Conservation (phyloP, 768 basidiomycete species). For the Filobasidium wieringae region DNA sequence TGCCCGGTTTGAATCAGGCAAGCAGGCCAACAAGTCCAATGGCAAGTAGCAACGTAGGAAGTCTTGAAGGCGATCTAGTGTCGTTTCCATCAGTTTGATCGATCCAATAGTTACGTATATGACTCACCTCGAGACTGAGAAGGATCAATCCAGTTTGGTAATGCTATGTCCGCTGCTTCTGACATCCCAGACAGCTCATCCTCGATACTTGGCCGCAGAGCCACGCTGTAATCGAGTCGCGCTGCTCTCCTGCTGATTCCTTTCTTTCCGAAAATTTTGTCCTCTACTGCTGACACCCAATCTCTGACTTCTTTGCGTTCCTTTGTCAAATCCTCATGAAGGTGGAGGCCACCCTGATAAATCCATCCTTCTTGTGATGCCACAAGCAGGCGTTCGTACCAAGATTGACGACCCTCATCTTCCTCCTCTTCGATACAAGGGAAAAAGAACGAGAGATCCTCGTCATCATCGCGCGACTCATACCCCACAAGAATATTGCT, state of each 20-base stretch:
- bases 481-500: too few relatives aligned
- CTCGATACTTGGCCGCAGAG: too few relatives aligned
- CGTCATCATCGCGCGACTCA: conserved; percentile 24
- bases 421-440: conserved; percentile 5
- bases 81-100: too few relatives aligned
- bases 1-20: conserved; percentile 10
- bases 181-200: too few relatives aligned
- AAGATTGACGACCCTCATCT: conserved; percentile 1
- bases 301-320: background rate
- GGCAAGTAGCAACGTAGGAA: conserved; percentile 28
- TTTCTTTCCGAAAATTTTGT: background rate
- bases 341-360: conserved; percentile 1
- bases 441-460: conserved; percentile 18
- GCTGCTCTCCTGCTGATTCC: too few relatives aligned
- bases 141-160: too few relatives aligned
- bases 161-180: too few relatives aligned
- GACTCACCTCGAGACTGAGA: too few relatives aligned
- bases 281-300: conserved; percentile 1
- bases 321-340: background rate
- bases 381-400: conserved; percentile 9
- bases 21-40: conserved; percentile 9
- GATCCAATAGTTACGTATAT: too few relatives aligned
- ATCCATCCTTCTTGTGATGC: conserved; percentile 8
- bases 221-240: too few relatives aligned
- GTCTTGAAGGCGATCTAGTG: conserved; percentile 15